phyloP scores from a whole-genome alignment of 2,329 filamentous ascomycete genomes.

The Geosmithia morbida region DNA sequence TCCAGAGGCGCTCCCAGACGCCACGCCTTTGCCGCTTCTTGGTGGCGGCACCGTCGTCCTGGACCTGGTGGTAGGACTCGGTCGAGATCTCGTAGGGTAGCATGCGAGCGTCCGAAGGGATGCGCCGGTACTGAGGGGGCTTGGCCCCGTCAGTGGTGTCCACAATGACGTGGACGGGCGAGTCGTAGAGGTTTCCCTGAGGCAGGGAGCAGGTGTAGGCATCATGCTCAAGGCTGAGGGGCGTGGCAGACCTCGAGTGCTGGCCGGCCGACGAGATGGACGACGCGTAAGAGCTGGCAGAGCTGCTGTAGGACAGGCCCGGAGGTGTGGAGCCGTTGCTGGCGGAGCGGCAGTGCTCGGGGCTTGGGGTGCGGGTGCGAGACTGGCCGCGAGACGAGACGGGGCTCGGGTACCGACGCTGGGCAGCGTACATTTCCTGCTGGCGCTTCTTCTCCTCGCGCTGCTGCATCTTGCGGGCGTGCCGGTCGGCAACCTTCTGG shows the following conservation, averaged over 20 bases:
- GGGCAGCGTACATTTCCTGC: conserved; percentile 18
- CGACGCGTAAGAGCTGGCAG: conserved; percentile 33
- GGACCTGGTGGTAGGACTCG: conserved; percentile 35
- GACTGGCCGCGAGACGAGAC: conserved; percentile 29
- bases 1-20: conserved; percentile 39
- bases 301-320: conserved; percentile 33
- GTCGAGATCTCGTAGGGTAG: conserved; percentile 41
- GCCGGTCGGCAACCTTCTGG: conserved; percentile 34
- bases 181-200: conserved; percentile 30
- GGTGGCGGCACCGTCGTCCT: conserved; percentile 25
- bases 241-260: conserved; percentile 36
- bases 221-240: conserved; percentile 28
- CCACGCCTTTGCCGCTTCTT: conserved; percentile 35
- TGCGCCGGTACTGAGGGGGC: neutral
- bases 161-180: conserved; percentile 30
- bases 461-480: conserved; percentile 34
- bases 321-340: conserved; percentile 23
- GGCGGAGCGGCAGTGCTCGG: conserved; percentile 23
- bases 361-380: conserved; percentile 22
- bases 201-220: conserved; percentile 24
- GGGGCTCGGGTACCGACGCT: conserved; percentile 26
- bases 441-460: conserved; percentile 28
- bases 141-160: conserved; percentile 11
- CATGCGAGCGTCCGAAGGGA: conserved; percentile 14
- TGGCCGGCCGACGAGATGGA: conserved; percentile 32